These are phyloP conservation scores for Colletotrichum phormii DNA, from an alignment of 2,329 filamentous ascomycete genomes.

Conservation along the genomic window DNA sequence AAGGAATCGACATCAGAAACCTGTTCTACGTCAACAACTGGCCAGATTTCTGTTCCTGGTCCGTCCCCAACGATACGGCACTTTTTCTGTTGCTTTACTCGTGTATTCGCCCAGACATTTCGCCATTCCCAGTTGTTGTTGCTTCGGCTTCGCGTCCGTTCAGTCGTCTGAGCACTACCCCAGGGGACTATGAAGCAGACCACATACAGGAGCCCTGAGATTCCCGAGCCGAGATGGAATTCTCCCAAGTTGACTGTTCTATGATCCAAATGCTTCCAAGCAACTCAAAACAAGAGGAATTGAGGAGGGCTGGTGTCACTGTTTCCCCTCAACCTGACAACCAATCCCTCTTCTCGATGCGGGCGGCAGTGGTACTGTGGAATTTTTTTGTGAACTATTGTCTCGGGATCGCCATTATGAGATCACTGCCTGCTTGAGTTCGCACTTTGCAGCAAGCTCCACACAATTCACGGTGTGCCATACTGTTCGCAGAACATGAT, in stretches of 20 bases:
- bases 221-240: no score
- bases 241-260: no score
- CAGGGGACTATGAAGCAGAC: no score
- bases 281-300: no score
- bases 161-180: no score
- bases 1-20: background rate
- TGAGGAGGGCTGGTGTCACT: no score
- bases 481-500: background rate
- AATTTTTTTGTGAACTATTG: background rate
- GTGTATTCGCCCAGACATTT: background rate
- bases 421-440: background rate
- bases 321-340: no score
- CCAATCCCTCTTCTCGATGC: no score
- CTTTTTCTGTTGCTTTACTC: background rate
- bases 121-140: background rate
- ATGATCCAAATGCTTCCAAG: no score
- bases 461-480: background rate
- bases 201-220: no score
- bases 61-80: background rate
- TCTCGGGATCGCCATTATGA: background rate
- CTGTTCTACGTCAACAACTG: background rate
- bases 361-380: no score
- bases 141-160: no score
- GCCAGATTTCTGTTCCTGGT: background rate
- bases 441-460: background rate